Evolutionary conservation across 345 rosid genomes (phyloP).

Genomic region (Arabidopsis arenosa): DNA sequence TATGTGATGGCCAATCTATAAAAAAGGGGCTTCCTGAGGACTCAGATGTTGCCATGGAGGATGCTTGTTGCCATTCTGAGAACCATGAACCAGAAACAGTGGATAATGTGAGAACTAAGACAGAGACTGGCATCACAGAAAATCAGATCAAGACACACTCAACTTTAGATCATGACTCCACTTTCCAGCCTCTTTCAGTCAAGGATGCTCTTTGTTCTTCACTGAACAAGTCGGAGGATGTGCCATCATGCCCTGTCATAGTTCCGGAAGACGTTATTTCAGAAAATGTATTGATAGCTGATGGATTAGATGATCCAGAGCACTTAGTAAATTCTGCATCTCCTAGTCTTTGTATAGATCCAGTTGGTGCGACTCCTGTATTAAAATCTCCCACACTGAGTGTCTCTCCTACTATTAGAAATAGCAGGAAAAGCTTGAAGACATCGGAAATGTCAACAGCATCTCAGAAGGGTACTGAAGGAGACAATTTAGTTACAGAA

Average conservation of each 20-base stretch:
- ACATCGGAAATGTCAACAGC: neutral
- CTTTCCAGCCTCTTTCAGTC: neutral
- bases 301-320: neutral
- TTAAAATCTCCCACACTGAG: conserved; percentile 2
- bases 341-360: neutral
- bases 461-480: neutral
- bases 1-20: neutral
- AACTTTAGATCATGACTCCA: neutral
- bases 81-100: neutral
- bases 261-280: neutral
- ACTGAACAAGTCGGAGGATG: neutral
- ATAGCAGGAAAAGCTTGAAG: conserved; percentile 1
- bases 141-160: neutral
- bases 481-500: neutral
- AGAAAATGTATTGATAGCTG: neutral
- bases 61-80: neutral
- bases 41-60: neutral
- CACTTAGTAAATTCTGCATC: neutral
- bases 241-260: neutral
- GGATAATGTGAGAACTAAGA: neutral
- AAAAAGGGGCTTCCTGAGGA: neutral
- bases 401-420: neutral
- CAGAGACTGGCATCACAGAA: neutral
- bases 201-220: neutral
- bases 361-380: neutral